These are phyloP conservation scores for Diplotaxis tenuifolia DNA, from an alignment of 345 rosid genomes.

Conservation along the genomic window DNA sequence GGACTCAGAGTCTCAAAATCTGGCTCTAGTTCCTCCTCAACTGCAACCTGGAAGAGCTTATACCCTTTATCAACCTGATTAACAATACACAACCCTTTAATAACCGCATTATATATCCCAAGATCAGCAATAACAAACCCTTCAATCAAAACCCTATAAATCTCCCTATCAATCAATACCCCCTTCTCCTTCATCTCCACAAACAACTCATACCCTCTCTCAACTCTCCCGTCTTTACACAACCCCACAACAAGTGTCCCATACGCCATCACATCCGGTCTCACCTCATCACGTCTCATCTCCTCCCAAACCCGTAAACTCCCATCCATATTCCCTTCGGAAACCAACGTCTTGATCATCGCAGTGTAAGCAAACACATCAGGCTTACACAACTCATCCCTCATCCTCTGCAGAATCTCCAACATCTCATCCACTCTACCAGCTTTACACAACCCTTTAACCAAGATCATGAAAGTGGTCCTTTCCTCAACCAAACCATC, in stretches of 20 bases:
- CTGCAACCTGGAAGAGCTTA: constrained; percentile 55
- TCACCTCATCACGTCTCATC: constrained; percentile 61
- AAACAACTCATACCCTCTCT: constrained; percentile 55
- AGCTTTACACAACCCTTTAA: constrained; percentile 72
- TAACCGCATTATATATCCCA: constrained; percentile 75
- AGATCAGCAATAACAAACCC: constrained; percentile 81
- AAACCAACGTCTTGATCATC: constrained; percentile 61
- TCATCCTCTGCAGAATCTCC: constrained; percentile 65
- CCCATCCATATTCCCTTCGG: constrained; percentile 66
- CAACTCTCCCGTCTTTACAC: constrained; percentile 59
- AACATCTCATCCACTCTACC: constrained; percentile 63
- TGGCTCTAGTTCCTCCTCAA: constrained; percentile 69
- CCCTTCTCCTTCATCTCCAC: constrained; percentile 70
- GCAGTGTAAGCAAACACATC: constrained; percentile 91
- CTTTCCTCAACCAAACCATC: constrained; percentile 75
- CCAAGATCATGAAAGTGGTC: constrained; percentile 70
- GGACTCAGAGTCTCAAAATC: constrained; percentile 66
- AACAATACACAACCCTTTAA: constrained; percentile 66
- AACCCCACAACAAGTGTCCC: constrained; percentile 62
- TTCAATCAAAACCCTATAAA: constrained; percentile 62
- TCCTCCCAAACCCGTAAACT: constrained; percentile 82
- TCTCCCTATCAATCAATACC: constrained; percentile 67
- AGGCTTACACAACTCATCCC: constrained; percentile 63
- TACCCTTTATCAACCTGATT: constrained; percentile 67
- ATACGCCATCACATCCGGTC: constrained; percentile 86